Evolutionary conservation across 768 basidiomycete genomes (phyloP).

Genomic region (Lepiota brunneoincarnata): DNA sequence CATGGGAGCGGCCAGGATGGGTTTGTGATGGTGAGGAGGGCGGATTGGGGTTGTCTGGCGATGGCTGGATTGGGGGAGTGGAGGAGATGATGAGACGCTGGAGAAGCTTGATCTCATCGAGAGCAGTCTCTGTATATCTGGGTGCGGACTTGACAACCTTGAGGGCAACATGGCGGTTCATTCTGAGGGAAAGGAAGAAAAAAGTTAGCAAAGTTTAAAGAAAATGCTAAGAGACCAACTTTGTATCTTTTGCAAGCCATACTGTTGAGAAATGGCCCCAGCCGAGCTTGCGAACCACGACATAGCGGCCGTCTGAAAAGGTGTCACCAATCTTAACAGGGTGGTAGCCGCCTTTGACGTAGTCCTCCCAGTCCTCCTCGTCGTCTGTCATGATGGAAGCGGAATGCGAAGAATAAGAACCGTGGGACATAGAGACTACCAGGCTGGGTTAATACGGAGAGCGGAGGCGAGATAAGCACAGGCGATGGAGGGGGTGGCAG

Average conservation of each 20-base stretch:
- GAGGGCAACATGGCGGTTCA: conserved; percentile 95
- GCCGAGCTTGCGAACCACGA: conserved; percentile 92
- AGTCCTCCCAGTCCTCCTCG: conserved; percentile 92
- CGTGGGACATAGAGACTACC: conserved; percentile 56
- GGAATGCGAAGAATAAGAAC: conserved; percentile 69
- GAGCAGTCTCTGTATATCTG: conserved; percentile 95
- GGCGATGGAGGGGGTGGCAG: background rate
- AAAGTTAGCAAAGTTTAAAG: background rate
- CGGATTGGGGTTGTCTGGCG: conserved; percentile 48
- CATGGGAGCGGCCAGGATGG: conserved; percentile 89
- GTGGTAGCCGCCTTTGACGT: conserved; percentile 78
- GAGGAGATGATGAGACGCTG: conserved; percentile 91
- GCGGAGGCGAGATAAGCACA: conserved; percentile 5
- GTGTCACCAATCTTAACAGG: conserved; percentile 94
- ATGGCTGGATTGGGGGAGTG: conserved; percentile 48
- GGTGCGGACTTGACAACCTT: conserved; percentile 99
- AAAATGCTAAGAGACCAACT: conserved; percentile 43
- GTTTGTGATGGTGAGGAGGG: conserved; percentile 57
- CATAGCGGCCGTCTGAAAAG: conserved; percentile 85
- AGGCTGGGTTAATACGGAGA: conserved; percentile 1
- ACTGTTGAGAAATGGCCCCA: conserved; percentile 96
- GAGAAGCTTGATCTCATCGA: conserved; percentile 98
- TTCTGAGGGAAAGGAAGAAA: conserved; percentile 45
- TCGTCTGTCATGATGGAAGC: conserved; percentile 85
- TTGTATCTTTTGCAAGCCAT: conserved; percentile 83